These are phyloP conservation scores for Verticillium nonalfalfae DNA, from an alignment of 2,329 filamentous ascomycete genomes.

Conservation along the genomic window DNA sequence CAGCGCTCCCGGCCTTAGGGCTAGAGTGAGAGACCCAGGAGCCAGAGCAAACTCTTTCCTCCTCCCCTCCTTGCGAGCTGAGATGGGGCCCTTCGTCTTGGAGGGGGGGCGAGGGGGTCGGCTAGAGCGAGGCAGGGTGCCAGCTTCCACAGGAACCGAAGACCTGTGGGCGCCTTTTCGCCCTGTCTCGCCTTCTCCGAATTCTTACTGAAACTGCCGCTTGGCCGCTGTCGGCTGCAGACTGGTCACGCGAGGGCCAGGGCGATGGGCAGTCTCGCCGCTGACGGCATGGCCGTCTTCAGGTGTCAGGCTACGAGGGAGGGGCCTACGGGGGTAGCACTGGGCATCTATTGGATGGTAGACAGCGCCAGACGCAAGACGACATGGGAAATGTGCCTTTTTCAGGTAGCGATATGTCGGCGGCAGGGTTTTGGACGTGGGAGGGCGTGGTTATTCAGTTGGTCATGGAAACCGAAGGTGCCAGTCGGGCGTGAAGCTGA, in stretches of 20 bases:
- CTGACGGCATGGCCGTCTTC: background rate
- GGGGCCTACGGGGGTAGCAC: background rate
- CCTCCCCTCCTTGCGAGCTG: background rate
- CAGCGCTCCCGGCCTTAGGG: slow-evolving; percentile 24
- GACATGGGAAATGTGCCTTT: slow-evolving; percentile 10
- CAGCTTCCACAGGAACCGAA: background rate
- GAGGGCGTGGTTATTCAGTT: slow-evolving; percentile 4
- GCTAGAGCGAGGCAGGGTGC: background rate
- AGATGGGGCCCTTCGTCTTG: background rate
- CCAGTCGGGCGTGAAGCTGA: slow-evolving; percentile 1
- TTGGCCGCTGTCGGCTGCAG: background rate
- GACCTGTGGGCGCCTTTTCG: background rate
- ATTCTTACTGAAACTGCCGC: background rate
- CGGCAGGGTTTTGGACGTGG: slow-evolving; percentile 3
- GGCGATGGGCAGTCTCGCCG: background rate
- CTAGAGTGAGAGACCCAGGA: background rate
- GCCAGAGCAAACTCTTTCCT: slow-evolving; percentile 11
- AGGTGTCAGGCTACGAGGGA: background rate
- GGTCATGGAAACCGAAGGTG: slow-evolving; percentile 10
- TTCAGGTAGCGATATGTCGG: slow-evolving; percentile 10
- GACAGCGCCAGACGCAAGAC: slow-evolving; percentile 8
- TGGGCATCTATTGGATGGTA: slow-evolving; percentile 7
- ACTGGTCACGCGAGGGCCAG: background rate
- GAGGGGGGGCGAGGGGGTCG: background rate
- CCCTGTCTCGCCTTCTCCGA: background rate